Evolutionary conservation across 83 land plant genomes (phyloP).

Genomic region (Diphasiastrum complanatum): DNA sequence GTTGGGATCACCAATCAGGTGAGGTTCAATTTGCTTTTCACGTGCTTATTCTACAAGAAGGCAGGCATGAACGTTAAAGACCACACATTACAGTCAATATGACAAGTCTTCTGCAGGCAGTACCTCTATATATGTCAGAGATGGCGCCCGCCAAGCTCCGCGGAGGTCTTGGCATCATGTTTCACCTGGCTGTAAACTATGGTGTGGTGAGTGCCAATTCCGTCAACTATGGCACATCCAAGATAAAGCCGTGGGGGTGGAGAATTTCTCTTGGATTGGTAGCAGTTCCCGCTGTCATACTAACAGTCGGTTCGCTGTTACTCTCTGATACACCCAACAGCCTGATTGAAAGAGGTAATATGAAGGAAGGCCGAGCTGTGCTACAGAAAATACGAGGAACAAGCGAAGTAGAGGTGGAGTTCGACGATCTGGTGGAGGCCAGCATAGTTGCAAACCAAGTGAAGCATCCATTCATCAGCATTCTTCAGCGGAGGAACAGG

Average conservation of each 20-base stretch:
- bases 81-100: no score
- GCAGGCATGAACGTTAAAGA: no score
- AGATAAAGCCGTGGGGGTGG: not conserved
- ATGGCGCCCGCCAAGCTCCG: constrained; percentile 6
- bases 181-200: not conserved
- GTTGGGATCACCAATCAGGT: no score
- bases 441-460: not conserved
- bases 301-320: not conserved
- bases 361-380: not conserved
- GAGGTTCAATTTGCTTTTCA: no score
- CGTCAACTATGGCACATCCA: not conserved
- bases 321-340: constrained; percentile 2
- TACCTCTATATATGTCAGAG: not conserved
- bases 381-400: not conserved
- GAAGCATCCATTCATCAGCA: not conserved
- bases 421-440: not conserved
- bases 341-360: not conserved
- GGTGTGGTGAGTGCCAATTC: not conserved
- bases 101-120: not conserved
- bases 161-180: not conserved
- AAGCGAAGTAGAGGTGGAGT: not conserved
- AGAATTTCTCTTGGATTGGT: not conserved
- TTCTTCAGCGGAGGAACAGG: not conserved
- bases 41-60: no score
- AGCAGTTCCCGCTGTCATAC: not conserved